Evolutionary conservation across 352 stramenopile species (phyloP).

Genomic region (Phytophthora foliorum): DNA sequence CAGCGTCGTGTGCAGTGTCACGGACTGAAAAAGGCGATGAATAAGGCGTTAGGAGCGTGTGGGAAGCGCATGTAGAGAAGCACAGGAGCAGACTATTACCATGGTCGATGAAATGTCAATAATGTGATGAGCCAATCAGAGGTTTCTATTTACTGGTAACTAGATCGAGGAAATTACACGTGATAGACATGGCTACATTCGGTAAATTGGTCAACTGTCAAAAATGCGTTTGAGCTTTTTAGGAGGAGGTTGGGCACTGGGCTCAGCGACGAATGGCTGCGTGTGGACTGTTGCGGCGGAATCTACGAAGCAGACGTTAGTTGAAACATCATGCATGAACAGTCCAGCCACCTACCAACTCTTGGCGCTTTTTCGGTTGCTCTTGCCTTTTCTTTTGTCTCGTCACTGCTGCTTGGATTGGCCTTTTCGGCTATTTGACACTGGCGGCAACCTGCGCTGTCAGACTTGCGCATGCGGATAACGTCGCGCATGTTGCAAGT

Average conservation of each 20-base stretch:
- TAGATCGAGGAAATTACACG: slow-evolving; percentile 8
- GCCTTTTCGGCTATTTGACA: slow-evolving; percentile 15
- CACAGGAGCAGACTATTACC: slow-evolving; percentile 14
- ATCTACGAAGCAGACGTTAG: neutral
- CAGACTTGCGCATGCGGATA: slow-evolving; percentile 35
- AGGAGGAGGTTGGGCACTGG: neutral
- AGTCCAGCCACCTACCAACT: slow-evolving; percentile 6
- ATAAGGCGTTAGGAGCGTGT: slow-evolving; percentile 3
- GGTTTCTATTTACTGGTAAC: slow-evolving; percentile 6
- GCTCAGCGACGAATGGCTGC: neutral
- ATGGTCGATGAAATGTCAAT: slow-evolving; percentile 32
- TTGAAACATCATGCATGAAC: neutral
- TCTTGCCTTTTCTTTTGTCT: neutral
- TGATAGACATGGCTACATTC: slow-evolving; percentile 20
- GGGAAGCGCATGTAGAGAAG: neutral
- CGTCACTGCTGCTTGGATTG: neutral
- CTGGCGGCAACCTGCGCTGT: slow-evolving; percentile 24
- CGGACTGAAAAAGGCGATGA: slow-evolving; percentile 59
- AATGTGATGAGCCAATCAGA: slow-evolving; percentile 26
- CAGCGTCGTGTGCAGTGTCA: slow-evolving; percentile 96
- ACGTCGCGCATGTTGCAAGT: slow-evolving; percentile 33
- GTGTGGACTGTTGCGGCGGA: neutral
- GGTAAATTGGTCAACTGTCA: slow-evolving; percentile 1
- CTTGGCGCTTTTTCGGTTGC: neutral
- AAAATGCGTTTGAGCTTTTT: slow-evolving; percentile 13